Base-by-base conservation (phyloP, 768 basidiomycete species). In the Phlegmacium glaucopus region DNA sequence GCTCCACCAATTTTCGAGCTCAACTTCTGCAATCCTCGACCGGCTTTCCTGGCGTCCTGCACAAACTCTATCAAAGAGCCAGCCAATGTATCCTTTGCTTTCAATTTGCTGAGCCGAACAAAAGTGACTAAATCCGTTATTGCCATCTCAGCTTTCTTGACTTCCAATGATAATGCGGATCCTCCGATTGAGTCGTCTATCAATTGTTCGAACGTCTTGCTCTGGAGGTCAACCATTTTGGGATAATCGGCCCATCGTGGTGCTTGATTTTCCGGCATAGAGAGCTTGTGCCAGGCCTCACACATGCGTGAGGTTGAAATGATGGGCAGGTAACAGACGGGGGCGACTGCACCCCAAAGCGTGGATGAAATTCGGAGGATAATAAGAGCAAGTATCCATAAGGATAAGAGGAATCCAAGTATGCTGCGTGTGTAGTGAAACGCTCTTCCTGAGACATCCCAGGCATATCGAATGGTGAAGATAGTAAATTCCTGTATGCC, bases 131-230 rank as follows among this genome's bases (percentile, higher is more conserved):
- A 70, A 59, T 91, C 88, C 17, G 64, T 69, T 1, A 83, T 86
- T 11, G 87, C 89, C 77, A 90, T 82, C 55, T 90, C 83, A 11
- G 86, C 82, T 61, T 82, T 83, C 65, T 87, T 81, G 52, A 91
- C 77, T 46, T 87, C 79, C 37, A 87, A 59, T 4, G 85, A 79
- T 30, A 91, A 60, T 5, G 72, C 72, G 0, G 83, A 78, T 1
- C 79, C 77, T 2, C 83, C 80, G 0, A 75, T 71, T 0, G 82
- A 71, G 39, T 81, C 78, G 40, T 78, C 79, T 18, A 85, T 61
- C 13, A 90, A 64, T 52, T 85, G 71, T 44, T 81, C 83, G 47
- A 90, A 81, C 1, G 77, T 76, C 36, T 76, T 68, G 48, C 75
- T 76, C 50, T 90, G 83, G 4, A 81, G 70, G 11, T 82, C 71